Evolutionary conservation across 371 early-diverging fungal genomes (phyloP), one percentile per base, ranked within the genome.

Genomic region (Coemansia sp.): DNA sequence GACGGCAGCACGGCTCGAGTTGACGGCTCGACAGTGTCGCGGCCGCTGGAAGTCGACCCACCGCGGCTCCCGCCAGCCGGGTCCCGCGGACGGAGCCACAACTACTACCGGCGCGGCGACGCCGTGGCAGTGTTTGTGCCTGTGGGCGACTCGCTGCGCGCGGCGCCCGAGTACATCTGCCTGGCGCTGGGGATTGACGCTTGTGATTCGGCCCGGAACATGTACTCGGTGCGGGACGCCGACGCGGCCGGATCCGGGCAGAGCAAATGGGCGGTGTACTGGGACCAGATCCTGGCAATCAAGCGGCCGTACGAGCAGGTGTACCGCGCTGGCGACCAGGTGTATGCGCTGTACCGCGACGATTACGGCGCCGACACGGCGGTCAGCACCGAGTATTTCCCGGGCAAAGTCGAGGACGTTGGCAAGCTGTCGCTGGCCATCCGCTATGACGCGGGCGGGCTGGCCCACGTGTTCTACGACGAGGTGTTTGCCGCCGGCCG

Each of bases 311-410:
- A 69, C 47, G 74, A 74, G 55, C 60, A 64, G 29, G 59, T 39
- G 29, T 64, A 69, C 47, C 61, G 65, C 11, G 43, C 37, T 6
- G 74, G 70, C 43, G 74, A 74, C 58, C 74, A 74, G 50, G 71
- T 74, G 0, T 74, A 74, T 7, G 69, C 74, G 24, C 40, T 74
- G 56, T 74, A 52, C 37, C 74, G 74, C 31, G 70, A 69, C 24
- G 74, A 74, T 10, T 40, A 38, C 31, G 58, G 56, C 1, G 14
- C 50, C 0, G 64, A 61, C 37, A 58, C 66, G 14, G 62, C 60
- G 33, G 71, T 74, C n/a, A 69, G 65, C 33, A 69, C 74, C 1
- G 74, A 74, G 55, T 74, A 58, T 43, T 74, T 61, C 37, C 74
- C 74, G 5, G 74, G 56, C 3, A 48, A 59, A 10, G 55, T 74